phyloP scores from a whole-genome alignment of 306 rosid species.

The Citrullus amarus region DNA sequence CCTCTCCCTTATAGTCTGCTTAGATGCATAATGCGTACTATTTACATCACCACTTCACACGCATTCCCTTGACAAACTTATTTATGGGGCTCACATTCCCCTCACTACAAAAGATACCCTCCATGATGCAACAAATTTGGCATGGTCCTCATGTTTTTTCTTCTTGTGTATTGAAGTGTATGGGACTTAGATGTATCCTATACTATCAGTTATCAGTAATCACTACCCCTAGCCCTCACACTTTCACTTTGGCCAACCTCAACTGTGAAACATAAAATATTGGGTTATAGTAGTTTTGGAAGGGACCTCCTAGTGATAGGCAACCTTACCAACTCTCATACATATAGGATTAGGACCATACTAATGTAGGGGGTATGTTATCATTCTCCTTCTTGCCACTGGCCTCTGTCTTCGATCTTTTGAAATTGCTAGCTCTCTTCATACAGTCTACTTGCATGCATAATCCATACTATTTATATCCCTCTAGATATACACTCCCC shows the following conservation, averaged over 20 bases:
- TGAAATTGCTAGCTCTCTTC: not conserved
- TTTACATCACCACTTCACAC: not conserved
- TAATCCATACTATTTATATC: not conserved
- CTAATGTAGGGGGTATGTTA: not conserved
- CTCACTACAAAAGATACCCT: not conserved
- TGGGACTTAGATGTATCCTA: not conserved
- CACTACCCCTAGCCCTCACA: not conserved
- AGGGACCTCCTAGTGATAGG: not conserved
- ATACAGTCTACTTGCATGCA: not conserved
- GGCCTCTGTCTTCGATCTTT: not conserved
- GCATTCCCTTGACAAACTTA: not conserved
- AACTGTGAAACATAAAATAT: not conserved
- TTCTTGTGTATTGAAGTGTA: not conserved
- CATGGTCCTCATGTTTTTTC: not conserved
- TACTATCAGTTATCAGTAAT: no score
- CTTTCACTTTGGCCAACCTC: not conserved
- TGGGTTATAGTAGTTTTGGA: not conserved
- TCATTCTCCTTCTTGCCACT: not conserved
- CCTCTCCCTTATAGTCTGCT: not conserved
- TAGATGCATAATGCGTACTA: not conserved
- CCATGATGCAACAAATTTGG: not conserved
- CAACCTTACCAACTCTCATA: not conserved
- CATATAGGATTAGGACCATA: not conserved
- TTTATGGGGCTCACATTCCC: not conserved
- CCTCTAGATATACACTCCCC: not conserved